Percentiles rank a stretch among this genome's conserved stretches.
These are phyloP conservation scores for Leccinum barrowsii DNA, from an alignment of 768 basidiomycete genomes.

Conservation along the genomic window DNA sequence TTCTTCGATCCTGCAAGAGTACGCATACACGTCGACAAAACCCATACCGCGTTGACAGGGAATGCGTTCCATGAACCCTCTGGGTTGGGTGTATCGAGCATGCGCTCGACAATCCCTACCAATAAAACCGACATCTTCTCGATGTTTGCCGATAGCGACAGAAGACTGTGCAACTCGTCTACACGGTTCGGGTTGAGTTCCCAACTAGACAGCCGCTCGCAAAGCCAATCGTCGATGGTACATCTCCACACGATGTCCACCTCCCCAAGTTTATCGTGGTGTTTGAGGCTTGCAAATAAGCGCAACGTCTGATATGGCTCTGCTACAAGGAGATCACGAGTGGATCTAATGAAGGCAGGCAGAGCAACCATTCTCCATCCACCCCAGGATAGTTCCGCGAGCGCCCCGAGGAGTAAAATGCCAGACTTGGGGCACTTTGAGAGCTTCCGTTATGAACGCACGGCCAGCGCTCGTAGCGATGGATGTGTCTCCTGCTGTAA, in stretches of 20 bases:
- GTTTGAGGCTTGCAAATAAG: constrained; percentile 48
- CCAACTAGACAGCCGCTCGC: constrained; percentile 42
- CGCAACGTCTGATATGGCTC: constrained; percentile 43
- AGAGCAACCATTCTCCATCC: constrained; percentile 76
- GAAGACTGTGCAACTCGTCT: constrained; percentile 16
- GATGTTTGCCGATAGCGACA: constrained; percentile 30
- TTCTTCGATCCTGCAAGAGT: constrained; percentile 39
- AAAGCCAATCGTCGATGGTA: constrained; percentile 49
- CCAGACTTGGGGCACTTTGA: constrained; percentile 38
- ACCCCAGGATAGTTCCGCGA: constrained; percentile 67
- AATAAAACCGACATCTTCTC: constrained; percentile 42
- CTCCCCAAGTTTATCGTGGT: constrained; percentile 49
- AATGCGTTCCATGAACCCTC: constrained; percentile 33
- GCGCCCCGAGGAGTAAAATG: constrained; percentile 52
- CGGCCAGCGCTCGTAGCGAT: constrained; percentile 40
- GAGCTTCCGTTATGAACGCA: constrained; percentile 37
- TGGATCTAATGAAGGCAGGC: constrained; percentile 53
- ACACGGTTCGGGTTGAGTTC: constrained; percentile 40
- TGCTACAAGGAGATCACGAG: constrained; percentile 42
- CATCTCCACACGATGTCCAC: constrained; percentile 59
- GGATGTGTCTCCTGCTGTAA: constrained; percentile 42
- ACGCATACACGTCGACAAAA: constrained; percentile 57
- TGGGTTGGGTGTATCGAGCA: constrained; percentile 5
- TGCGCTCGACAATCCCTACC: constrained; percentile 18
- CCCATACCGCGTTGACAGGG: constrained; percentile 47